Conservation (phyloP, 2,329 filamentous ascomycete genomes). For the Microsporum canis region DNA sequence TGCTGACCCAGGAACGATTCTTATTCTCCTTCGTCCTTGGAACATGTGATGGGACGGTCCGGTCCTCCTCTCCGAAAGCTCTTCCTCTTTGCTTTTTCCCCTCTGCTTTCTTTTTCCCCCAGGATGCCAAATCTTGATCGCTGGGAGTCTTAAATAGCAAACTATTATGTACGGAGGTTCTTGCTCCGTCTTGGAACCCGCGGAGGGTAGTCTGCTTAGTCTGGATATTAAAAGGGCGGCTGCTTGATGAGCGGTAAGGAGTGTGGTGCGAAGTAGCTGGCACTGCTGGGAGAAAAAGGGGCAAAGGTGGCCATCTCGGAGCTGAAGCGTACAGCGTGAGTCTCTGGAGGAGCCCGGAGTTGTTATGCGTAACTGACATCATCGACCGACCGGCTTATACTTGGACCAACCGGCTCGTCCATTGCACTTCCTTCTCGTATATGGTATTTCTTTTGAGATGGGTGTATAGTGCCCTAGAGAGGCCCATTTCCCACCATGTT, state of each 20-base stretch:
- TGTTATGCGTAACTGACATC: neutral
- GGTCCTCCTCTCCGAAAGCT: conserved; percentile 1
- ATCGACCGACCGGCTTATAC: neutral
- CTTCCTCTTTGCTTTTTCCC: neutral
- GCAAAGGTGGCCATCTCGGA: neutral
- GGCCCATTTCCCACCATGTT: neutral
- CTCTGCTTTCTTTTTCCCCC: neutral
- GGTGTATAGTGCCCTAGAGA: neutral
- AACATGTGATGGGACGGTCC: neutral
- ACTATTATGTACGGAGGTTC: neutral
- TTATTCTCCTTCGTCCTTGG: neutral
- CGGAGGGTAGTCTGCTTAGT: neutral
- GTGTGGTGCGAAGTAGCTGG: no score
- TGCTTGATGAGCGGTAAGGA: neutral
- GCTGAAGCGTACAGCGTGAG: neutral
- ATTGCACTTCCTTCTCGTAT: neutral
- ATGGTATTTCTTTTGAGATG: neutral
- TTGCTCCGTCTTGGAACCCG: neutral
- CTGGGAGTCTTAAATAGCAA: neutral
- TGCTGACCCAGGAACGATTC: neutral
- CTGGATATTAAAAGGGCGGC: neutral
- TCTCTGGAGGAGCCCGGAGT: neutral
- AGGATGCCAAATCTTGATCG: neutral
- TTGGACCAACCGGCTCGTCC: neutral
- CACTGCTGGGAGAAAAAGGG: neutral